Percentiles rank a stretch among this genome's conserved stretches.
phyloP scores from a whole-genome alignment of 257 asterid species.

The Solanum gracilifrons region DNA sequence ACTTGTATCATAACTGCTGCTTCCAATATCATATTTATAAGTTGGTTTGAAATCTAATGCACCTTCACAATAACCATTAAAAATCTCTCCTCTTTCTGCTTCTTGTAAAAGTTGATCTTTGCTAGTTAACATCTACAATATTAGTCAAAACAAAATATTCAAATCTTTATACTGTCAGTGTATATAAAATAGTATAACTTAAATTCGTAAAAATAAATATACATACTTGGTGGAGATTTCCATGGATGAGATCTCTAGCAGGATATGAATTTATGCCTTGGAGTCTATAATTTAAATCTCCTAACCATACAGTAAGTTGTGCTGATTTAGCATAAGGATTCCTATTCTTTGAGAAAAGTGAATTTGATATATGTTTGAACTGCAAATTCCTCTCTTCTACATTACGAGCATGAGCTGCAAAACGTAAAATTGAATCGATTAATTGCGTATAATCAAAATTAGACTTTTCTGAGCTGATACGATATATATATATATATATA shows the following conservation, averaged over 20 bases:
- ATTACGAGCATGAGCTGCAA: constrained; percentile 54
- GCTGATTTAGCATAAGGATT: constrained; percentile 35
- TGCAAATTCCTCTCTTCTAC: constrained; percentile 55
- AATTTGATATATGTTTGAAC: constrained; percentile 38
- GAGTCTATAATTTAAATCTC: constrained; percentile 63
- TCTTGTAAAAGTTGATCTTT: constrained; percentile 65
- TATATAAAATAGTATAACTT: background rate
- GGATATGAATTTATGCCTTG: constrained; percentile 45
- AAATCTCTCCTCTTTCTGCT: constrained; percentile 60
- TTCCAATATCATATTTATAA: constrained; percentile 50
- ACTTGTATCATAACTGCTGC: constrained; percentile 59
- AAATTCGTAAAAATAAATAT: background rate
- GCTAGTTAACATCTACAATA: constrained; percentile 24
- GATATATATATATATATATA: too few species aligned
- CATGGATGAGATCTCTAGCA: constrained; percentile 39
- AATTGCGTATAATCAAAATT: background rate
- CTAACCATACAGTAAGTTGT: constrained; percentile 58
- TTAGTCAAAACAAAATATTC: background rate
- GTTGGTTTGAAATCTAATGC: constrained; percentile 58
- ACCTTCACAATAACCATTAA: constrained; percentile 59
- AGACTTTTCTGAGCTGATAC: background rate
- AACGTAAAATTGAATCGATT: background rate
- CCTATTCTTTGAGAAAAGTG: constrained; percentile 37
- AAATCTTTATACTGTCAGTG: background rate
- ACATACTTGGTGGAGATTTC: constrained; percentile 40